Percentiles rank a stretch among this genome's conserved stretches.
phyloP scores from a whole-genome alignment of 2,329 filamentous ascomycete species.

The Fusarium sp. region DNA sequence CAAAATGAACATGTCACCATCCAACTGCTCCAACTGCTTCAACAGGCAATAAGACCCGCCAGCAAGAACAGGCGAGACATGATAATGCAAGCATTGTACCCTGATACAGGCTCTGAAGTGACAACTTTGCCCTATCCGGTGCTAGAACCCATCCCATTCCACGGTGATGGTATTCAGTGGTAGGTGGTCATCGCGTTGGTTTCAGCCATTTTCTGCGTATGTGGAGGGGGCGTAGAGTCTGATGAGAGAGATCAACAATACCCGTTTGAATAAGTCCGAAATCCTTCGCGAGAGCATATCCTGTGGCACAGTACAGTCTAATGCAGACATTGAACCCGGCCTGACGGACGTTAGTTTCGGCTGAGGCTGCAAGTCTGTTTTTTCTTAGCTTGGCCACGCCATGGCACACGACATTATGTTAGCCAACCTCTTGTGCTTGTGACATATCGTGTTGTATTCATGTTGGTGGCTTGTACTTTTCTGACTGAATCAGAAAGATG shows the following conservation, averaged over 20 bases:
- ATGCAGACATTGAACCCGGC: neutral
- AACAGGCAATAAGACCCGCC: conserved; percentile 7
- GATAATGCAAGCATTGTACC: neutral
- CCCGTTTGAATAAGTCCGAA: neutral
- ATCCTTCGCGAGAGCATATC: conserved; percentile 6
- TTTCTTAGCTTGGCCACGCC: conserved; percentile 3
- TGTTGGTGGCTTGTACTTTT: conserved; percentile 10
- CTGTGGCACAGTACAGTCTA: neutral
- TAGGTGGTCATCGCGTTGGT: conserved; percentile 24
- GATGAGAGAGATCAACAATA: neutral
- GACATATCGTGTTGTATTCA: neutral
- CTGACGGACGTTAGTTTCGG: conserved; percentile 2
- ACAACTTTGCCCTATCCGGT: conserved; percentile 32
- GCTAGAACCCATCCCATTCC: conserved; percentile 33
- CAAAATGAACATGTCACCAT: conserved; percentile 10
- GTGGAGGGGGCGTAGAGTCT: conserved; percentile 13
- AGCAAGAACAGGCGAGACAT: conserved; percentile 10
- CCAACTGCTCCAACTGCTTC: neutral
- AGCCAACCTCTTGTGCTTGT: conserved; percentile 9
- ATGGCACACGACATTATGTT: neutral
- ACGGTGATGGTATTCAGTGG: conserved; percentile 32
- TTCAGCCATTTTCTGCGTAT: conserved; percentile 9
- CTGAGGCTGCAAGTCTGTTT: conserved; percentile 1
- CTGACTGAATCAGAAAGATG: neutral
- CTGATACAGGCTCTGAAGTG: neutral